phyloP scores from a whole-genome alignment of 1,139 yeast species.

The Kodamaea anthophila region DNA sequence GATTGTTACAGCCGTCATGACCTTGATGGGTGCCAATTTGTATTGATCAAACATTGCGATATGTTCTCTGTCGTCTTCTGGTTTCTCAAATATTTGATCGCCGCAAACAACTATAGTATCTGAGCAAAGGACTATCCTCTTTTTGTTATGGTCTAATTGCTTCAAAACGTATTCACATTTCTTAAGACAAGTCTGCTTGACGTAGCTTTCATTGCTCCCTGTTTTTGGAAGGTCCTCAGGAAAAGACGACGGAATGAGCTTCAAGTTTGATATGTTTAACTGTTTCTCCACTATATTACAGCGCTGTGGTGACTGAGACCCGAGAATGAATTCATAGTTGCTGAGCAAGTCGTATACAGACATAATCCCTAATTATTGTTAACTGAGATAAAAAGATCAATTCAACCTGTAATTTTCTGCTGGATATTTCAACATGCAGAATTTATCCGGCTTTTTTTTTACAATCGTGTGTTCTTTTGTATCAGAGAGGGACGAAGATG shows the following conservation, averaged over 20 bases:
- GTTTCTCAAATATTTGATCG: constrained; percentile 71
- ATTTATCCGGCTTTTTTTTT: neutral
- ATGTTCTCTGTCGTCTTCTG: constrained; percentile 41
- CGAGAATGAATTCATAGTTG: constrained; percentile 48
- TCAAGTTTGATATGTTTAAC: constrained; percentile 50
- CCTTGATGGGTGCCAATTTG: constrained; percentile 42
- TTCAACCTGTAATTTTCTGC: constrained; percentile 1
- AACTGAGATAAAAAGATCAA: no score
- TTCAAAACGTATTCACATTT: constrained; percentile 54
- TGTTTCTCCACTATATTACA: constrained; percentile 55
- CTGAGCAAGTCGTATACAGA: no score
- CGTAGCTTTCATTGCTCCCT: constrained; percentile 55
- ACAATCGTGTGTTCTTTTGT: constrained; percentile 5
- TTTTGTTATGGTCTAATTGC: constrained; percentile 18
- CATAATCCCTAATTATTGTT: no score
- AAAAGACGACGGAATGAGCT: constrained; percentile 52
- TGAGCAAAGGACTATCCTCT: constrained; percentile 55
- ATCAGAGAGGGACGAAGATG: constrained; percentile 24
- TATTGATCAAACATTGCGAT: constrained; percentile 42
- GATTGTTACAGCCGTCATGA: constrained; percentile 63
- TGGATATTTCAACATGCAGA: neutral
- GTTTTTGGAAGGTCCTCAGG: constrained; percentile 67
- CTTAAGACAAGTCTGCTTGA: constrained; percentile 57
- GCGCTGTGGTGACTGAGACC: constrained; percentile 82
- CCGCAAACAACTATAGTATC: constrained; percentile 74